Conservation (phyloP, 768 basidiomycete genomes). For the Calocera viscosa region DNA sequence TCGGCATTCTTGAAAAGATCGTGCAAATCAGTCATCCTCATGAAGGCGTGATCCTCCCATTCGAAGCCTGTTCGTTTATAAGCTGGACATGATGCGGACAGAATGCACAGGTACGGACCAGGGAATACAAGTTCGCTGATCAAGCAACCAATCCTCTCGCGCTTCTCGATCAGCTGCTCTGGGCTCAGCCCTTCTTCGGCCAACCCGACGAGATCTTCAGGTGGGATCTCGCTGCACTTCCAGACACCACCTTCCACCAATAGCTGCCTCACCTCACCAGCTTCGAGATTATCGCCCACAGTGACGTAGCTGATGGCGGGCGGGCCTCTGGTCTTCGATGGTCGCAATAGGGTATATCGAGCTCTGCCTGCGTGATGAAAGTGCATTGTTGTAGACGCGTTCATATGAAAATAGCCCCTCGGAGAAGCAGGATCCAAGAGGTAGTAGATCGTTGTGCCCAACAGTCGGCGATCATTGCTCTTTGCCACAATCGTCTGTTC, state of each 20-base stretch:
- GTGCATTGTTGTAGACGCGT: slow-evolving; percentile 44
- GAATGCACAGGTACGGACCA: slow-evolving; percentile 16
- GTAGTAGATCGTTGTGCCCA: slow-evolving; percentile 41
- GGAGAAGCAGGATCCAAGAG: slow-evolving; percentile 34
- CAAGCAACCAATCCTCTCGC: slow-evolving; percentile 34
- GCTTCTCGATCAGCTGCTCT: slow-evolving; percentile 14
- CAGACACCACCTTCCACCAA: slow-evolving; percentile 31
- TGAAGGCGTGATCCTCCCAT: slow-evolving; percentile 41
- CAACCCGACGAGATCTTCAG: slow-evolving; percentile 21
- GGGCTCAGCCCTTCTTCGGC: slow-evolving; percentile 7
- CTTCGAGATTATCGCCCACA: slow-evolving; percentile 33
- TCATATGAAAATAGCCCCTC: slow-evolving; percentile 35
- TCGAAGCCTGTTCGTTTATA: slow-evolving; percentile 26
- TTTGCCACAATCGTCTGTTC: background rate
- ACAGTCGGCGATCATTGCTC: slow-evolving; percentile 24
- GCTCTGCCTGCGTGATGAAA: slow-evolving; percentile 40
- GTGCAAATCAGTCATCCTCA: slow-evolving; percentile 29
- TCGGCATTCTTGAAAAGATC: slow-evolving; percentile 27
- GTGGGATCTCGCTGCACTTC: slow-evolving; percentile 27
- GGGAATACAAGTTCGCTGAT: slow-evolving; percentile 52
- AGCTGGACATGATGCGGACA: background rate
- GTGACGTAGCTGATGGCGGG: slow-evolving; percentile 31
- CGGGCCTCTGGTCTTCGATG: slow-evolving; percentile 22
- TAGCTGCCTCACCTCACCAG: slow-evolving; percentile 38
- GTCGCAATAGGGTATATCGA: slow-evolving; percentile 37